phyloP scores from a whole-genome alignment of 805 yeast species.

The Candida argentea region DNA sequence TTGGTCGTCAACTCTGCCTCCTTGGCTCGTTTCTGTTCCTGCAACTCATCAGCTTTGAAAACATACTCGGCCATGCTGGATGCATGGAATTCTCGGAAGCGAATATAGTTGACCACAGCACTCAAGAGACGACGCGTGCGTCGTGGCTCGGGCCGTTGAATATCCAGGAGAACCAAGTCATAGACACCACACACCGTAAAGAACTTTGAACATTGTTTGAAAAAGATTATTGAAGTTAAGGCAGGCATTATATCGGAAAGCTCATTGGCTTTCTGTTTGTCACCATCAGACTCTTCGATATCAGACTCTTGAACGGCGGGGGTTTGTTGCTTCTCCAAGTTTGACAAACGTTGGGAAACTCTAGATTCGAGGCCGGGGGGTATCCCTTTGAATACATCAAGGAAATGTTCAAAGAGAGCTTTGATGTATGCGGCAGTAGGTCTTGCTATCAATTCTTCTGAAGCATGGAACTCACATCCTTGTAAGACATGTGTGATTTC shows the following conservation, averaged over 20 bases:
- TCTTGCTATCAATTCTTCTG: slow-evolving; percentile 46
- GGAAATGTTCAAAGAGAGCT: slow-evolving; percentile 46
- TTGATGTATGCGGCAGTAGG: slow-evolving; percentile 51
- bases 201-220: slow-evolving; percentile 49
- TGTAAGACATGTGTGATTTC: slow-evolving; percentile 52
- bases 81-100: slow-evolving; percentile 71
- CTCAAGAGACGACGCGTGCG: slow-evolving; percentile 60
- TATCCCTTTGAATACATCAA: slow-evolving; percentile 51
- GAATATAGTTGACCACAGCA: slow-evolving; percentile 77
- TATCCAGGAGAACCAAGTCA: slow-evolving; percentile 68
- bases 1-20: slow-evolving; percentile 9
- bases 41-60: slow-evolving; percentile 39
- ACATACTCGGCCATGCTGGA: slow-evolving; percentile 59
- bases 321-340: no score
- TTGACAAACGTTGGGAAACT: no score
- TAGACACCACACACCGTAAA: slow-evolving; percentile 64
- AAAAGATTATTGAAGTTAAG: slow-evolving; percentile 44
- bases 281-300: no score
- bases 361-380: no score
- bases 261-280: slow-evolving; percentile 9
- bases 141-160: slow-evolving; percentile 65
- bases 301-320: no score
- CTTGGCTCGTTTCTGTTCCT: slow-evolving; percentile 28
- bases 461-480: slow-evolving; percentile 50
- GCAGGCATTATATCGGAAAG: slow-evolving; percentile 26